Base-by-base conservation (phyloP, 179 eudicot species). In the Silene noctiflora region DNA sequence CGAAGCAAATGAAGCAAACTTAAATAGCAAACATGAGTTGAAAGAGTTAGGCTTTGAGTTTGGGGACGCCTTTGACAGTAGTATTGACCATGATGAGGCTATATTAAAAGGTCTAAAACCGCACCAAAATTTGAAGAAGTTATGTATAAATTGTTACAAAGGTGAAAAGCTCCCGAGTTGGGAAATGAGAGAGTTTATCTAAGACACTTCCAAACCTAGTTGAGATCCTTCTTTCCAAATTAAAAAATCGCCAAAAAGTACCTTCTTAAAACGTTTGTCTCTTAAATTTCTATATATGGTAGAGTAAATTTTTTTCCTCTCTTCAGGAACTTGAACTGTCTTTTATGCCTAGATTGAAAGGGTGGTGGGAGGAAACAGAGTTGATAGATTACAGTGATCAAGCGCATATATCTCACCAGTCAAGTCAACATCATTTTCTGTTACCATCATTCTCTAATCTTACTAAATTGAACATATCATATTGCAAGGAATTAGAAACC, bases 291-390 rank as follows among this genome's bases (percentile, higher is more conserved):
- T n/a, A n/a, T n/a, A n/a, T 61, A 58, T 39, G 20, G 11, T 81
- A 25, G 79, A 79, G 33, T 79, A 73, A 75, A 75, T 84, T 77
- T 81, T 51, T 81, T 81, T 27, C 77, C 80, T 76, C 69, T 29
- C 85, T 82, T 12, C 19, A 72, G 74, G 65, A 67, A 8, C 82
- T 79, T 29, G 3, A 0, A 0, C 48, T 82, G n/a, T 0, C 0
- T 3, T 0, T 4, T n/a, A 74, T 78, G 77, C 1, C 16, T 2
- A 65, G 56, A 17, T 33, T 82, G 17, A 71, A 59, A 74, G 77
- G 71, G 46, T 78, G 84, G 82, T 75, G 82, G 79, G 60, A 51
- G 11, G 51, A 53, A 64, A 67, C 1, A 2, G 21, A 9, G 72
- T 29, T 31, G 67, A 16, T 16, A 44, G 46, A 6, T 67, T 70